Percentiles rank a stretch among this genome's conserved stretches.
These are phyloP conservation scores for Trypanosomatidae sp. DNA, from an alignment of 208 protist species.

Conservation along the genomic window DNA sequence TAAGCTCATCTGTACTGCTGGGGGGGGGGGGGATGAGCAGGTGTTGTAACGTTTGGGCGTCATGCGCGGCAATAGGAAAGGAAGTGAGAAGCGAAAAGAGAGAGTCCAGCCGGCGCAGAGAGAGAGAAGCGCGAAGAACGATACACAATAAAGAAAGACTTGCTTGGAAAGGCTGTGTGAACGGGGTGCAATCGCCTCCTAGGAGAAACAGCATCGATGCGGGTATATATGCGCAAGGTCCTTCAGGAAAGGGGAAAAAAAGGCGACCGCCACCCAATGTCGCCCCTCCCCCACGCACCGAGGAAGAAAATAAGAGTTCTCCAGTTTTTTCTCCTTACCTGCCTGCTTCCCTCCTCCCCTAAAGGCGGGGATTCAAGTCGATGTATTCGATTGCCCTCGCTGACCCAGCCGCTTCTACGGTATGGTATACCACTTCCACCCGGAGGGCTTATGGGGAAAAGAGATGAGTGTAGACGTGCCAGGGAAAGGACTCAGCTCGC, in stretches of 20 bases:
- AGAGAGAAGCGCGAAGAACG: neutral
- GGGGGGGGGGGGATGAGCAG: too few relatives aligned
- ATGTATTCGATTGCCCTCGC: neutral
- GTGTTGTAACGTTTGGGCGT: neutral
- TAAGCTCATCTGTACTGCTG: neutral
- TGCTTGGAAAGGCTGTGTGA: too few relatives aligned
- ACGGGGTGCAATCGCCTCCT: neutral
- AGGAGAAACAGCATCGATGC: neutral
- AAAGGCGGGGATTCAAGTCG: neutral
- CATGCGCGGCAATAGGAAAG: neutral
- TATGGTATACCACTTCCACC: neutral
- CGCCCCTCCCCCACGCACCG: too few relatives aligned
- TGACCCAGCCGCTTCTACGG: neutral
- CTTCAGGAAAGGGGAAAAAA: neutral
- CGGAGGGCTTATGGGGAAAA: neutral
- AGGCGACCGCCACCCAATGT: neutral
- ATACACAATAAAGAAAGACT: neutral
- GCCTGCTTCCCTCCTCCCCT: neutral
- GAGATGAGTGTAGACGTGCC: neutral
- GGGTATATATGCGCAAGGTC: neutral
- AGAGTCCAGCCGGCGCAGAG: neutral
- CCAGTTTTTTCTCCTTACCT: neutral
- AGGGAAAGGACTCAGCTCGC: neutral
- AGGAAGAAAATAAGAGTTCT: too few relatives aligned
- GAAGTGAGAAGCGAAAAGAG: conserved; percentile 2